These are phyloP conservation scores for Phaeosphaeriaceae sp. DNA, from an alignment of 2,329 filamentous ascomycete species.

Conservation along the genomic window DNA sequence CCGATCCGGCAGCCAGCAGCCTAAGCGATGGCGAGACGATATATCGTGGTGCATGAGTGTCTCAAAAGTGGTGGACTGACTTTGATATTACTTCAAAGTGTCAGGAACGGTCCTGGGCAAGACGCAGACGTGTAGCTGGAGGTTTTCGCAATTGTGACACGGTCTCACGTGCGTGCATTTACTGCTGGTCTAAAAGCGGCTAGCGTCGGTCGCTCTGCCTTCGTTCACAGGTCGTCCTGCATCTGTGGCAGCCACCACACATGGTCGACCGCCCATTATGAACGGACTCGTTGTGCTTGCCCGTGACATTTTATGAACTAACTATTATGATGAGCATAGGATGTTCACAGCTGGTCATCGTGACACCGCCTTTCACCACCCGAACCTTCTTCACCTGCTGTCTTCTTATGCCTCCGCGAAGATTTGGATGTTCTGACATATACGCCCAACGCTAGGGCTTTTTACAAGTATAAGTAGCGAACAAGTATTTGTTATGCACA, in stretches of 20 bases:
- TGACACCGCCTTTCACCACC: no score
- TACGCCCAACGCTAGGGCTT: no score
- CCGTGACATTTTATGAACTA: no score
- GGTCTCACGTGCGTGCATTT: neutral
- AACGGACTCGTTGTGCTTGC: no score
- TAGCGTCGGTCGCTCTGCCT: neutral
- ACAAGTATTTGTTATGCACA: no score
- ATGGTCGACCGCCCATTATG: no score
- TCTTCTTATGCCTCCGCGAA: no score
- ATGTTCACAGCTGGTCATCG: no score
- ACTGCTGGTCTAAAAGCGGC: neutral
- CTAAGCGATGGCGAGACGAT: neutral
- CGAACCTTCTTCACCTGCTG: no score
- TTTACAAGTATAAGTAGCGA: no score
- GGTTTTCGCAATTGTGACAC: neutral
- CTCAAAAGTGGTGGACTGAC: neutral
- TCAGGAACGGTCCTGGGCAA: neutral
- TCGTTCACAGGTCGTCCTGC: neutral
- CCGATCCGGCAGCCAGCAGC: neutral
- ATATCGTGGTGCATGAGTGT: neutral
- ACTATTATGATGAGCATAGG: no score
- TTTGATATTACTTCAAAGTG: neutral
- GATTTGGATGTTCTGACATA: no score
- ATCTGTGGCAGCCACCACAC: neutral
- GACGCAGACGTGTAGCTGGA: neutral